Base-by-base conservation (phyloP, 768 basidiomycete species). In the Boletus pseudopeckii region DNA sequence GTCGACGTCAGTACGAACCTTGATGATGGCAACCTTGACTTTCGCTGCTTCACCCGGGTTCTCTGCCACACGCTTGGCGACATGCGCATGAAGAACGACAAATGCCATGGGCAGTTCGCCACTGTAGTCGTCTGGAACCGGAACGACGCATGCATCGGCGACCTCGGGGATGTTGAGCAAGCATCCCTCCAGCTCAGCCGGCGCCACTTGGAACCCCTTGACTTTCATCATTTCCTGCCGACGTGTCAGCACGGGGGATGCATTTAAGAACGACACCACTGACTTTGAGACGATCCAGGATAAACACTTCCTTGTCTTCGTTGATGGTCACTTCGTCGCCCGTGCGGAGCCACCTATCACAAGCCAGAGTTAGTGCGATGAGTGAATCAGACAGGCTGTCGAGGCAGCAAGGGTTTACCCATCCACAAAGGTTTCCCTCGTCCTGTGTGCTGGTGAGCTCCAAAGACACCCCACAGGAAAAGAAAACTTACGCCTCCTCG, bases 51-150 rank as follows among this genome's bases (percentile, higher is more conserved):
- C 68, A 24, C 1, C 54, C 1, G 72, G 65, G 44, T 71, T 64
- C 34, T 66, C 50, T 22, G 62, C 56, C 11, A 74, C 65, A 30
- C 72, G 71, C 46, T 69, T 46, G 4, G 74, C 66, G 8, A 79
- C 77, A n/a, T 73, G 66, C 2, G 67, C 58, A 7, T 70, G 74
- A 5, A 86, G 74, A 1, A 81, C 82, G 4, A 88, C 77, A 59
- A 82, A 89, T 5, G 86, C 88, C 62, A 88, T 63, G 0, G 88
- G 88, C 7, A 86, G 70, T 64, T 90, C 88, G 15, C 88, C 88
- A 54, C 80, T 83, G 54, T 80, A 88, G 8, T 87, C 86, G 61
- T 90, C 83, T 8, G 80, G 80, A 32, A 85, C 62, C 1, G 84
- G 80, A 17, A 89, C 80, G 2, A 89, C 85, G 57, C 86, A 86